Evolutionary conservation across 2,329 filamentous ascomycete species (phyloP).

Genomic region (Clonostachys rosea): DNA sequence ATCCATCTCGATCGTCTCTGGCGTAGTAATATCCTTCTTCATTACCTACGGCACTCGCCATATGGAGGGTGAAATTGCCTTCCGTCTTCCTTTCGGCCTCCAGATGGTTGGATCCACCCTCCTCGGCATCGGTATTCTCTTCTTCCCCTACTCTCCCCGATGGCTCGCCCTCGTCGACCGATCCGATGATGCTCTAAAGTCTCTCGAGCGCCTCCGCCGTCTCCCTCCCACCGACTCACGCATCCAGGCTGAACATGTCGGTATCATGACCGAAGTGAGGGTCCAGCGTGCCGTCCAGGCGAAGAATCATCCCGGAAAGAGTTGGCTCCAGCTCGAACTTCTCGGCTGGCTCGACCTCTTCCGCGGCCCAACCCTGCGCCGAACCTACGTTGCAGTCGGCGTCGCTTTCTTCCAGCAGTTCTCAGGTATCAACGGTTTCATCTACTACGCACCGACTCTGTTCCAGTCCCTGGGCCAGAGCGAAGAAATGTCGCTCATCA

Average conservation of each 20-base stretch:
- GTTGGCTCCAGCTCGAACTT: conserved; percentile 29
- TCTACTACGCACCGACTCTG: conserved; percentile 40
- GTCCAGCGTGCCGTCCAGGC: neutral
- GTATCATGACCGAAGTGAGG: conserved; percentile 30
- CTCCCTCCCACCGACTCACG: conserved; percentile 33
- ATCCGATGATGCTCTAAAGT: conserved; percentile 28
- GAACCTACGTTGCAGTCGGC: conserved; percentile 29
- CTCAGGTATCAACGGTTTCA: conserved; percentile 22
- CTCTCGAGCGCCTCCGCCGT: conserved; percentile 28
- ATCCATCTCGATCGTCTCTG: conserved; percentile 44
- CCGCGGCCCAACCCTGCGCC: conserved; percentile 35
- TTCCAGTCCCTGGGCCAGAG: conserved; percentile 29
- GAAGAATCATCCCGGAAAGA: too few species aligned
- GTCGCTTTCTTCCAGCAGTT: conserved; percentile 39
- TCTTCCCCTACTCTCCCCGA: conserved; percentile 39
- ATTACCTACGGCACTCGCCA: conserved; percentile 45
- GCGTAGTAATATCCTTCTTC: conserved; percentile 47
- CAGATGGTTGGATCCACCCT: conserved; percentile 19
- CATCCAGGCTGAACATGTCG: conserved; percentile 40
- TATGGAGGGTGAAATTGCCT: conserved; percentile 33
- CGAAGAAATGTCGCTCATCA: conserved; percentile 25
- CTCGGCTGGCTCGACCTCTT: conserved; percentile 40
- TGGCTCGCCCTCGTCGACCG: conserved; percentile 33
- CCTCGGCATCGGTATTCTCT: conserved; percentile 30
- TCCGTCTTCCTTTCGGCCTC: conserved; percentile 38